Percentiles rank a stretch among this genome's conserved stretches.
These are phyloP conservation scores for Uronychia setigera DNA, from an alignment of 73 alveolate species.

Conservation along the genomic window DNA sequence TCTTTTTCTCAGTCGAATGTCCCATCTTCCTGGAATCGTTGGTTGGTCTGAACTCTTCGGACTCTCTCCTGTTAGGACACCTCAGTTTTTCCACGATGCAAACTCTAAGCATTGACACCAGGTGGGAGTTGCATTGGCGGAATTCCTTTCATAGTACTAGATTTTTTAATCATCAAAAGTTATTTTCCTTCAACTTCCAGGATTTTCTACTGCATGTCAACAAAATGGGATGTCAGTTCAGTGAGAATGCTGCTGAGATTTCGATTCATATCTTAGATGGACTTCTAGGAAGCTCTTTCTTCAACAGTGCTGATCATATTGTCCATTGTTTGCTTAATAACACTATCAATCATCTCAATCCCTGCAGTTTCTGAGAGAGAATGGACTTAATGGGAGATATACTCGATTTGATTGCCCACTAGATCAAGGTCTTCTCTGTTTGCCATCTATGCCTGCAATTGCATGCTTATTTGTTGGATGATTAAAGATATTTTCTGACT, in stretches of 20 bases:
- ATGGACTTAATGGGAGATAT: neutral
- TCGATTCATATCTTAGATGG: neutral
- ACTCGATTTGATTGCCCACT: neutral
- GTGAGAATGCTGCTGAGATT: neutral
- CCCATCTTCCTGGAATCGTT: too few species aligned
- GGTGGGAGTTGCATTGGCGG: too few species aligned
- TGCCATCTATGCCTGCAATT: neutral
- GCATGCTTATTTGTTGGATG: neutral
- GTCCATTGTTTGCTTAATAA: neutral
- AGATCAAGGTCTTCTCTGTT: neutral
- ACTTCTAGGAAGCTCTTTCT: neutral
- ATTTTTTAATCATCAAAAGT: too few species aligned
- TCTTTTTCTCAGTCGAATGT: too few species aligned
- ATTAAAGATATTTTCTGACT: neutral
- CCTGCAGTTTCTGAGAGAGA: neutral
- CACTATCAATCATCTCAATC: neutral
- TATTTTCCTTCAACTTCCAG: neutral
- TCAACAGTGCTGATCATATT: neutral
- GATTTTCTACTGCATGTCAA: neutral
- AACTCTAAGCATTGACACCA: too few species aligned
- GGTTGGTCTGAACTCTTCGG: too few species aligned
- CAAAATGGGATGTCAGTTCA: neutral
- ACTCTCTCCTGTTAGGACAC: too few species aligned
- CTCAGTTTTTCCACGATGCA: too few species aligned
- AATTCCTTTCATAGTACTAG: too few species aligned